Evolutionary conservation across 1,284 basidiomycete genomes (phyloP), one percentile per base, ranked within the genome.

Genomic region (Irpex sp.): DNA sequence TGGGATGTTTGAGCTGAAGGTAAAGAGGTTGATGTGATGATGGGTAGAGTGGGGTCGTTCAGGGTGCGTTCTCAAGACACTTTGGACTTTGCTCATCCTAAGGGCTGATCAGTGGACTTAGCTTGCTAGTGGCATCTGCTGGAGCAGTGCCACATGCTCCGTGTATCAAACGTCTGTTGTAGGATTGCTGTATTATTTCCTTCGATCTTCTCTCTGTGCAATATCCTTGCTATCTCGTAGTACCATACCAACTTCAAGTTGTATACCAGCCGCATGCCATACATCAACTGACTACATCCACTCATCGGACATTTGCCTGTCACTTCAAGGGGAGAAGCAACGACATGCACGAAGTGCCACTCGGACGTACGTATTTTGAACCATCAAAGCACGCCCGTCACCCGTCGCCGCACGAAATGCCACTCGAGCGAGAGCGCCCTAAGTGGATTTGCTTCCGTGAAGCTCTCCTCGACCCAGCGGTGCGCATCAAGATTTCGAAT

Each of bases 1-100:
- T 58, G 72, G 74, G 7, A 63, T 70, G 49, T 76, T 71, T 66
- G 74, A 76, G 68, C 69, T 76, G 68, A 75, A 73, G 67, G 61
- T 73, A 19, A 70, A 70, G 63, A 72, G 60, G 63, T 65, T 54
- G 47, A 5, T 34, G 15, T 56, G n/a, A 38, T 7, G 31, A 17
- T 57, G 17, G 49, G 49, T 13, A 9, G 49, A 52, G 4, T 26
- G 26, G 26, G 26, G 26, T 26, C 26, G 26, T 26, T 26, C 4
- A 26, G 26, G 26, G 26, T 26, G 26, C 26, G 26, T 26, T 26
- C 26, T 26, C 26, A 26, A 26, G 26, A 26, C 26, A 26, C 26
- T 26, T 26, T 26, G 26, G 26, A 26, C 26, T 26, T 26, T 26
- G 3, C 3, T 26, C 26, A 26, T 26, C 26, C 26, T 26, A 26